phyloP scores from a whole-genome alignment of 208 protist genomes.

The Crithidia thermophila region DNA sequence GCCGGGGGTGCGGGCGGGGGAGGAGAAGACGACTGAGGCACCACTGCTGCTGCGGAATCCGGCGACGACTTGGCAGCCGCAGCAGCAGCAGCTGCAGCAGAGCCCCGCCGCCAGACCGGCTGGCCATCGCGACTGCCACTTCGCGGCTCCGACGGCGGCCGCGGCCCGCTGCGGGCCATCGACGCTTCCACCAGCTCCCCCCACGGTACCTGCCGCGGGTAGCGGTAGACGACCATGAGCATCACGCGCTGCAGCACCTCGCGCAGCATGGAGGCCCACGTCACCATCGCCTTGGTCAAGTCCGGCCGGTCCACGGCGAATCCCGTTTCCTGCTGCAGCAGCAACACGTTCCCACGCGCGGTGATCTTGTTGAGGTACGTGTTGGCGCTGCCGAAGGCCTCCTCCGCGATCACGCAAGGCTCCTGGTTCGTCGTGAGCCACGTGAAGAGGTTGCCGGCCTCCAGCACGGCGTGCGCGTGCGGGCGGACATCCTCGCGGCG shows the following conservation, averaged over 20 bases:
- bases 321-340: constrained; percentile 22
- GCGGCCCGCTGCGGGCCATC: constrained; percentile 5
- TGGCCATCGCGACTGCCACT: not conserved
- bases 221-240: constrained; percentile 38
- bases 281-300: constrained; percentile 25
- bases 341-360: constrained; percentile 27
- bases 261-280: constrained; percentile 34
- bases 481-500: constrained; percentile 26
- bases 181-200: constrained; percentile 24
- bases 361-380: constrained; percentile 39
- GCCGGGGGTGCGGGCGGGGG: too few relatives aligned
- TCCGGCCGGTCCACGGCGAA: not conserved
- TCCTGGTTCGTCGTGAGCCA: constrained; percentile 27
- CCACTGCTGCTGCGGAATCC: not conserved
- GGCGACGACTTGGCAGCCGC: not conserved
- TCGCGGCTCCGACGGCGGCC: constrained; percentile 11
- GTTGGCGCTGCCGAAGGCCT: constrained; percentile 33
- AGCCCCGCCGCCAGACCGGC: constrained; percentile 7
- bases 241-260: constrained; percentile 37
- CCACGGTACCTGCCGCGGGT: constrained; percentile 34
- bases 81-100: not conserved
- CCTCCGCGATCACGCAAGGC: constrained; percentile 27
- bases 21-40: not conserved
- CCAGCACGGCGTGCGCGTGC: constrained; percentile 31
- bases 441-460: constrained; percentile 45